Percentiles rank a stretch among this genome's conserved stretches.
Conservation (phyloP, 1,284 basidiomycete genomes). For the Mrakiaceae sp. region DNA sequence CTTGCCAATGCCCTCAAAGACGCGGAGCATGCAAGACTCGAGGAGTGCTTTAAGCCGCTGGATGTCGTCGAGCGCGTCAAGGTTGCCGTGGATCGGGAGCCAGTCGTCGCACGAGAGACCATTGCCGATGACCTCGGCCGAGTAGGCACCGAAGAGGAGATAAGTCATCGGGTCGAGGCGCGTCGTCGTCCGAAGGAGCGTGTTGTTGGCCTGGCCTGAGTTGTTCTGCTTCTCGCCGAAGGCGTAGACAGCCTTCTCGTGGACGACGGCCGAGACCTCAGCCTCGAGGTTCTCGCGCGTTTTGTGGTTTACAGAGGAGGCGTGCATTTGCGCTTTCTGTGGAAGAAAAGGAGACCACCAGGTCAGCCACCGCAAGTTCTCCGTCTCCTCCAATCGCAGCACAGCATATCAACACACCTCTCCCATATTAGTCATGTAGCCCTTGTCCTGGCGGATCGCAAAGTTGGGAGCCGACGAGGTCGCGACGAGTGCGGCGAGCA, state of each 20-base stretch:
- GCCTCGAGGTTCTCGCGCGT: constrained; percentile 46
- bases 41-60: constrained; percentile 71
- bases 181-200: constrained; percentile 68
- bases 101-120: constrained; percentile 82
- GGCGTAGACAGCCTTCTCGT: constrained; percentile 69
- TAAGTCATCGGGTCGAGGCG: constrained; percentile 82
- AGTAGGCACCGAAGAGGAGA: constrained; percentile 80
- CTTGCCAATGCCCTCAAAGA: constrained; percentile 71
- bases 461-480: constrained; percentile 89
- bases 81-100: constrained; percentile 72
- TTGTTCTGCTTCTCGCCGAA: constrained; percentile 62
- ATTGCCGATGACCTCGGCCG: constrained; percentile 44
- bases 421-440: constrained; percentile 48
- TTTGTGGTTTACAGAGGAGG: constrained; percentile 73
- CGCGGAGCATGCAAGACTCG: constrained; percentile 76
- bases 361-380: not conserved
- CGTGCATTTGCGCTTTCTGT: constrained; percentile 47
- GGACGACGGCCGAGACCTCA: constrained; percentile 36
- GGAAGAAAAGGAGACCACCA: not conserved
- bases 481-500: constrained; percentile 77
- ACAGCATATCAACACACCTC: not conserved
- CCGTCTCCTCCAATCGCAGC: not conserved
- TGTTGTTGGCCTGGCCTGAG: constrained; percentile 41
- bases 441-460: constrained; percentile 64
- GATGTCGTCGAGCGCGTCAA: constrained; percentile 69